A percentile compares a stretch with the other conserved stretches of the same genome.
Conservation (phyloP, 306 rosid species). For the Dryas drummondii region DNA sequence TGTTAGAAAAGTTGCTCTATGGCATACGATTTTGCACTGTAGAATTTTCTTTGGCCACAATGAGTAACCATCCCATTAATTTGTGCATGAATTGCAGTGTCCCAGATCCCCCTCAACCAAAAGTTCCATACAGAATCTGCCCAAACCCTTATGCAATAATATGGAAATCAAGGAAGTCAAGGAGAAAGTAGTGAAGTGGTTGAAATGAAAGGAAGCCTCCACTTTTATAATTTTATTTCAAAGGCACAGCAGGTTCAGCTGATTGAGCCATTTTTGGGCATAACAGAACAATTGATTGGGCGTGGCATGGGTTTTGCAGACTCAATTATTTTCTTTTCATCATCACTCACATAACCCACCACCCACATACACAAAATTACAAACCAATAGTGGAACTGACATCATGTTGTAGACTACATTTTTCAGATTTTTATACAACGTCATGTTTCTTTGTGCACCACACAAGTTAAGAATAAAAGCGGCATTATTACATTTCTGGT, state of each 20-base stretch:
- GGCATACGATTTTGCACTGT: too few relatives aligned
- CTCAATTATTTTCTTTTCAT: not conserved
- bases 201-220: not conserved
- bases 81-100: conserved; percentile 52
- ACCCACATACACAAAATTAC: conserved; percentile 2
- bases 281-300: not conserved
- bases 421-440: not conserved
- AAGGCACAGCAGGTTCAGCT: conserved; percentile 10
- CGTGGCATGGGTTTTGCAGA: not conserved
- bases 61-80: not conserved
- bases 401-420: not conserved
- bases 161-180: conserved; percentile 60
- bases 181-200: conserved; percentile 42
- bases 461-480: not conserved
- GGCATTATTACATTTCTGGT: too few relatives aligned
- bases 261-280: conserved; percentile 5
- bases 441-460: not conserved
- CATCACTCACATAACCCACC: not conserved
- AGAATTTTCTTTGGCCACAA: too few relatives aligned
- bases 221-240: not conserved
- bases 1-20: too few relatives aligned
- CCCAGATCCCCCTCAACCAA: conserved; percentile 47
- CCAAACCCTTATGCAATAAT: conserved; percentile 84
- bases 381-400: conserved; percentile 10
- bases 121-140: conserved; percentile 76